Percentiles rank a stretch among this genome's conserved stretches.
Conservation (phyloP, 371 early-diverging fungal genomes). For the Basidiobolus meristosporus region DNA sequence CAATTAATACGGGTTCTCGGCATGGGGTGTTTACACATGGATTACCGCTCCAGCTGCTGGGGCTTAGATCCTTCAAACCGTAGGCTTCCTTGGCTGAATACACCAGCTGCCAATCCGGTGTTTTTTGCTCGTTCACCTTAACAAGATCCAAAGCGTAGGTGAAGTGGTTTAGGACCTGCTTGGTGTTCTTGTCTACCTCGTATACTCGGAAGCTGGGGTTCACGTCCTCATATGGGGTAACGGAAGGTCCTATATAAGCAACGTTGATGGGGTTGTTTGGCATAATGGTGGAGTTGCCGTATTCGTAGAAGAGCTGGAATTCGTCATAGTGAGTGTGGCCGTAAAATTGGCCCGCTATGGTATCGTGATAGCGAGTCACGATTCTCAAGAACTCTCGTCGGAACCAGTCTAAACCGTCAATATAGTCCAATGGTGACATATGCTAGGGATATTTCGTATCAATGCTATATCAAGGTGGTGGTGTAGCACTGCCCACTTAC, state of each 20-base stretch:
- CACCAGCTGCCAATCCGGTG: constrained; percentile 2
- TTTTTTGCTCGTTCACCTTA: not conserved
- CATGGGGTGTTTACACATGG: no score
- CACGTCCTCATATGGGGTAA: constrained; percentile 4
- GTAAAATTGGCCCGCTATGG: constrained; percentile 5
- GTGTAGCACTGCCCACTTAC: no score
- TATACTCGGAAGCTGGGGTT: constrained; percentile 7
- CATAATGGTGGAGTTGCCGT: not conserved
- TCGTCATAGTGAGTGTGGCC: constrained; percentile 7
- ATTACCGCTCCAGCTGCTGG: no score
- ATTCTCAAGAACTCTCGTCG: constrained; percentile 3
- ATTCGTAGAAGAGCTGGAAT: constrained; percentile 4
- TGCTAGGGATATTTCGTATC: no score
- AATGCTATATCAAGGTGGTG: no score
- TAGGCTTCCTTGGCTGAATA: constrained; percentile 4
- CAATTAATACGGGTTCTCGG: no score
- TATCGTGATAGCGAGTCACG: constrained; percentile 3
- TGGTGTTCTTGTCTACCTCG: constrained; percentile 1
- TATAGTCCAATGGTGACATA: constrained; percentile 1
- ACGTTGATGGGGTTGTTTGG: constrained; percentile 1
- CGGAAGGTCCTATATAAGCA: constrained; percentile 3
- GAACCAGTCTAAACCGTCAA: constrained; percentile 3
- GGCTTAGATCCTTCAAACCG: no score
- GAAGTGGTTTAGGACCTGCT: constrained; percentile 3
- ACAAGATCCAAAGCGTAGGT: constrained; percentile 5